Conservation (phyloP, 768 basidiomycete species). For the Hebeloma cylindrosporum region DNA sequence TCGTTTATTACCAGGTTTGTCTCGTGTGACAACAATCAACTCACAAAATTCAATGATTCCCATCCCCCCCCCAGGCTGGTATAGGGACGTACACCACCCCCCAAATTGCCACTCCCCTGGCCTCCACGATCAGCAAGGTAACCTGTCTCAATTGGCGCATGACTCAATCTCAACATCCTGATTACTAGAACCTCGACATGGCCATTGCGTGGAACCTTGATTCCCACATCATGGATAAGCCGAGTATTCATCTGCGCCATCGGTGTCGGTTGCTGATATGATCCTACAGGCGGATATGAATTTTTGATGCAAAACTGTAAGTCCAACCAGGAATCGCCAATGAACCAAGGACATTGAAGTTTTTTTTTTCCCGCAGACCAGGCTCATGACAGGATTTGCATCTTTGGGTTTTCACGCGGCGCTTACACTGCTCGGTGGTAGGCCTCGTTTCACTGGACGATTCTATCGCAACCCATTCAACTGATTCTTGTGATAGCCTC, state of each 20-base stretch:
- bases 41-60: neutral
- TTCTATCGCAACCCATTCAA: neutral
- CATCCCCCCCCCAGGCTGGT: slow-evolving; percentile 37
- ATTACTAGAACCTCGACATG: slow-evolving; percentile 38
- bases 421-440: slow-evolving; percentile 54
- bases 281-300: slow-evolving; percentile 46
- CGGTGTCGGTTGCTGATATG: neutral
- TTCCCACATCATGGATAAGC: slow-evolving; percentile 53
- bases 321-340: slow-evolving; percentile 9
- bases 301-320: slow-evolving; percentile 62
- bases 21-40: neutral
- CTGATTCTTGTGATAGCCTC: slow-evolving; percentile 26
- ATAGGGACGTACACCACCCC: slow-evolving; percentile 54
- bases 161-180: neutral
- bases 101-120: slow-evolving; percentile 43
- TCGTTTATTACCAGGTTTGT: slow-evolving; percentile 57
- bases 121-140: slow-evolving; percentile 44
- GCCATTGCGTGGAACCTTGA: slow-evolving; percentile 50
- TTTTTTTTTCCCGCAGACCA: slow-evolving; percentile 31
- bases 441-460: no score
- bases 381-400: slow-evolving; percentile 53
- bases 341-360: neutral
- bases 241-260: neutral
- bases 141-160: neutral
- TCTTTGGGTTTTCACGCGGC: slow-evolving; percentile 66